Percentiles rank a stretch among this genome's conserved stretches.
Conservation (phyloP, 345 rosid genomes). For the Litchi chinensis region DNA sequence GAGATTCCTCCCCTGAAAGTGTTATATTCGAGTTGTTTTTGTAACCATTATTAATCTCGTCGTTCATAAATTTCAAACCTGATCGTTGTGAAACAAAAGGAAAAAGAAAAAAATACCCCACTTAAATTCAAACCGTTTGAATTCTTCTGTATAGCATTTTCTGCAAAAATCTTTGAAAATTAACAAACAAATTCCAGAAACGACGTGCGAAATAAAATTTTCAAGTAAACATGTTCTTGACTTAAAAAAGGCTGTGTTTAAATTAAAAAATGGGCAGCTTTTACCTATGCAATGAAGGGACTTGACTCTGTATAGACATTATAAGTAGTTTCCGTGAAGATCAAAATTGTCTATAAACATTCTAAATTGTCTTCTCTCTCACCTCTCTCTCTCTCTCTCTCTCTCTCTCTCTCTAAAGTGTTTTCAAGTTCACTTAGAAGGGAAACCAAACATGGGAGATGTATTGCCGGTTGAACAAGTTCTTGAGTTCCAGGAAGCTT, state of each 20-base stretch:
- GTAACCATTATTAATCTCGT: too few species aligned
- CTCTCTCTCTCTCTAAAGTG: neutral
- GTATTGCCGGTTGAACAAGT: conserved; percentile 51
- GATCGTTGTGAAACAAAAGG: too few species aligned
- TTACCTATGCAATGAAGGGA: neutral
- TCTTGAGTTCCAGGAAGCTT: conserved; percentile 63
- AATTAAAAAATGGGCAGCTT: neutral
- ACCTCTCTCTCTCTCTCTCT: too few species aligned
- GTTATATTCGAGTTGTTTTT: too few species aligned
- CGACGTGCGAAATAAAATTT: neutral
- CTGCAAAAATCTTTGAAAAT: neutral
- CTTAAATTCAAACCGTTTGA: neutral
- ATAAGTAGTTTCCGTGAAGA: neutral
- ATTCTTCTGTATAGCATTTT: neutral
- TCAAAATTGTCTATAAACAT: neutral
- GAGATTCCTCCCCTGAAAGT: too few species aligned
- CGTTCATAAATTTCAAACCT: too few species aligned
- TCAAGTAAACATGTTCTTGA: conserved; percentile 5
- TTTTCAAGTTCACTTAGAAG: neutral
- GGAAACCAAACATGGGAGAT: conserved; percentile 24
- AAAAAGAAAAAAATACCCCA: neutral
- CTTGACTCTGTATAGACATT: neutral
- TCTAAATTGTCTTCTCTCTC: neutral
- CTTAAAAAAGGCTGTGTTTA: neutral
- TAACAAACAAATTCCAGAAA: neutral